phyloP scores from a whole-genome alignment of 1,284 basidiomycete species.

The Cryptococcus sp. region DNA sequence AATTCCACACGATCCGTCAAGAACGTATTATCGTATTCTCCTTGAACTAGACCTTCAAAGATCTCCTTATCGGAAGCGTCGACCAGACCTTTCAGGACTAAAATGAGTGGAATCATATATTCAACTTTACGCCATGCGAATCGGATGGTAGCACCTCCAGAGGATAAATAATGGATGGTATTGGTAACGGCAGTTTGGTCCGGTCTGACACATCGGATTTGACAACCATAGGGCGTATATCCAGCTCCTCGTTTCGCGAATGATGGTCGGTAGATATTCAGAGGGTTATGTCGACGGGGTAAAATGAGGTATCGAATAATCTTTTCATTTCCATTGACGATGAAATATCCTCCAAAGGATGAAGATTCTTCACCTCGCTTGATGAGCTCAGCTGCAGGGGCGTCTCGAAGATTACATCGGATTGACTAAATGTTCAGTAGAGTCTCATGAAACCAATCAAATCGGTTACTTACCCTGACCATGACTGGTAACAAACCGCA shows the following conservation, averaged over 20 bases:
- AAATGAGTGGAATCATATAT: conserved; percentile 97
- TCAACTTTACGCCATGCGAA: conserved; percentile 99
- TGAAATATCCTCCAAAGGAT: conserved; percentile 98
- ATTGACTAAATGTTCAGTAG: conserved; percentile 60
- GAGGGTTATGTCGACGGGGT: conserved; percentile 64
- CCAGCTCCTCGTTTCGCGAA: conserved; percentile 89
- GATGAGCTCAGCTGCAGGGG: conserved; percentile 84
- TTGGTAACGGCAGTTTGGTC: conserved; percentile 93
- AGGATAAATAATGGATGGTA: conserved; percentile 93
- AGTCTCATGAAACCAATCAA: background rate
- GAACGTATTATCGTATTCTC: conserved; percentile 96
- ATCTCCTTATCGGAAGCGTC: conserved; percentile 94
- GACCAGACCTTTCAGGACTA: conserved; percentile 93
- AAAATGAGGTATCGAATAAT: conserved; percentile 84
- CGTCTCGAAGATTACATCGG: conserved; percentile 80
- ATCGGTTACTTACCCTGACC: conserved; percentile 68
- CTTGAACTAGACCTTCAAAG: conserved; percentile 95
- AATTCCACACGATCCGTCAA: conserved; percentile 96
- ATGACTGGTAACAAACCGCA: conserved; percentile 94
- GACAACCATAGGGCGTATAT: conserved; percentile 89
- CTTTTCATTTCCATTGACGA: conserved; percentile 99
- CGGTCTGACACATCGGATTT: conserved; percentile 87
- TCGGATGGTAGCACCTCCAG: conserved; percentile 89
- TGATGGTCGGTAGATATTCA: conserved; percentile 75
- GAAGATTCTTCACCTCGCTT: conserved; percentile 90